phyloP scores from a whole-genome alignment of 1,284 basidiomycete species.

The Coniferiporia sulphurascens region DNA sequence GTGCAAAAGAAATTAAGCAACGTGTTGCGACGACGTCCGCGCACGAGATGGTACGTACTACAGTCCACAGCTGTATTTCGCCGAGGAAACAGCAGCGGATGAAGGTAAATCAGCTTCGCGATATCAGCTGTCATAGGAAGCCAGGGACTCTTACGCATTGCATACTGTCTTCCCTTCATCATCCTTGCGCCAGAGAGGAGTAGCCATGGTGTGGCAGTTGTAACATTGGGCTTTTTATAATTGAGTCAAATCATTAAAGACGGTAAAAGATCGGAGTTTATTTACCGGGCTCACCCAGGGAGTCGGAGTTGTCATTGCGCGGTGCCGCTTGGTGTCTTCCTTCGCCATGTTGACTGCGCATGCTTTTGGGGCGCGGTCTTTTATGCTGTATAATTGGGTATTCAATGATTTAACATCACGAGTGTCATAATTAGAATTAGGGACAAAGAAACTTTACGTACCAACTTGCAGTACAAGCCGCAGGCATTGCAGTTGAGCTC shows the following conservation, averaged over 20 bases:
- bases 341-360: slow-evolving; percentile 70
- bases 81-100: background rate
- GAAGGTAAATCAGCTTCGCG: slow-evolving; percentile 5
- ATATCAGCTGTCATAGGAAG: background rate
- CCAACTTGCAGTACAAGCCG: slow-evolving; percentile 74
- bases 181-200: slow-evolving; percentile 88
- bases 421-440: slow-evolving; percentile 1
- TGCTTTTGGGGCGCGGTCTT: slow-evolving; percentile 76
- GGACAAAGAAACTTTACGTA: slow-evolving; percentile 31
- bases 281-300: slow-evolving; percentile 30
- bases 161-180: slow-evolving; percentile 90
- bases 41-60: slow-evolving; percentile 38
- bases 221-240: slow-evolving; percentile 67
- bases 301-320: slow-evolving; percentile 44
- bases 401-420: slow-evolving; percentile 21
- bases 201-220: slow-evolving; percentile 86
- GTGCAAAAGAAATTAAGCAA: background rate
- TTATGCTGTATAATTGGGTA: slow-evolving; percentile 52
- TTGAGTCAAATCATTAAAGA: slow-evolving; percentile 28
- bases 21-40: slow-evolving; percentile 6
- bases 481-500: slow-evolving; percentile 83
- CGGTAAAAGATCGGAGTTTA: slow-evolving; percentile 27
- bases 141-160: slow-evolving; percentile 66
- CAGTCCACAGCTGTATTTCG: slow-evolving; percentile 38
- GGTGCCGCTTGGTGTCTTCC: slow-evolving; percentile 55